These are phyloP conservation scores for Obba rivulosa DNA, from an alignment of 768 basidiomycete species.

Conservation along the genomic window DNA sequence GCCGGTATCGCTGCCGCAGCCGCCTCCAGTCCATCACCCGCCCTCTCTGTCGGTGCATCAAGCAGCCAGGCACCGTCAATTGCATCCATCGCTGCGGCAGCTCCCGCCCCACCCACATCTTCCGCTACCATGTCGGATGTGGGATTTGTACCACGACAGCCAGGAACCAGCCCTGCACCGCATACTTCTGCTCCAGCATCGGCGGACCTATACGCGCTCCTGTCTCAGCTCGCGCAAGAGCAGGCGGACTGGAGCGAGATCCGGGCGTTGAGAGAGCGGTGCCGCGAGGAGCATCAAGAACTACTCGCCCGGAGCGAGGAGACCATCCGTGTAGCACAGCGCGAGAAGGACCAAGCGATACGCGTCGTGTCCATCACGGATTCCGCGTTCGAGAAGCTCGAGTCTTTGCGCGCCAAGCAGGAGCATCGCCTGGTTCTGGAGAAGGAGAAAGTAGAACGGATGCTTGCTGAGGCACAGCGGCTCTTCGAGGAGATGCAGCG, in stretches of 20 bases:
- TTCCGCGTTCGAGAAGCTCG: slow-evolving; percentile 25
- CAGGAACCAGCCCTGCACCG: neutral
- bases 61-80: too few relatives aligned
- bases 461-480: neutral
- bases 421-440: slow-evolving; percentile 12
- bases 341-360: slow-evolving; percentile 25
- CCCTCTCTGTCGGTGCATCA: too few relatives aligned
- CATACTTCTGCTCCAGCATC: neutral
- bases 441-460: slow-evolving; percentile 1
- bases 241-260: slow-evolving; percentile 15
- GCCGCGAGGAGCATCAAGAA: slow-evolving; percentile 15
- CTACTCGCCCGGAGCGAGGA: slow-evolving; percentile 23
- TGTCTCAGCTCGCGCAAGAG: slow-evolving; percentile 12
- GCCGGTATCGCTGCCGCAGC: too few relatives aligned
- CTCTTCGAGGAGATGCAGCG: neutral
- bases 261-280: slow-evolving; percentile 10
- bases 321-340: slow-evolving; percentile 16
- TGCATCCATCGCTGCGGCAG: neutral
- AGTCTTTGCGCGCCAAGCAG: slow-evolving; percentile 22
- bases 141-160: neutral
- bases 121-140: neutral
- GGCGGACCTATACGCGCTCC: slow-evolving; percentile 1
- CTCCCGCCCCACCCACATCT: neutral
- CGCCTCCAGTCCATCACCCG: too few relatives aligned
- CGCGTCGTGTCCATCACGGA: slow-evolving; percentile 19